phyloP scores from a whole-genome alignment of 179 eudicot species.

The Spergularia azorica region DNA sequence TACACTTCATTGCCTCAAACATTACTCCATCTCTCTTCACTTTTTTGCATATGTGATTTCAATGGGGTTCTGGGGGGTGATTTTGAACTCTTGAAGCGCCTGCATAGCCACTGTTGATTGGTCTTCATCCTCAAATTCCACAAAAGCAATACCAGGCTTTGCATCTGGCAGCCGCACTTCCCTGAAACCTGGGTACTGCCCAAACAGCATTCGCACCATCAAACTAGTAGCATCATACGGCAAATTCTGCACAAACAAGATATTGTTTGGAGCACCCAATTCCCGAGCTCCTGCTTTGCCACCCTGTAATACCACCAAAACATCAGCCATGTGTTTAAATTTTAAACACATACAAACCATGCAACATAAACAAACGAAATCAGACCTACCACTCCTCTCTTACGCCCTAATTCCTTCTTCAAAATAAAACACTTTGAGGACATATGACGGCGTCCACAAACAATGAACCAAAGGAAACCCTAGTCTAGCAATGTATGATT shows the following conservation, averaged over 20 bases:
- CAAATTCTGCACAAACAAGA: constrained; percentile 76
- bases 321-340: constrained; percentile 50
- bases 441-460: neutral
- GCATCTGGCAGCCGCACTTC: constrained; percentile 94
- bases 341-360: constrained; percentile 27
- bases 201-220: constrained; percentile 82
- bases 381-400: no score
- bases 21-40: constrained; percentile 20
- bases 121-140: constrained; percentile 82
- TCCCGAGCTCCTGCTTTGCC: constrained; percentile 62
- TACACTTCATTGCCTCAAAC: no score
- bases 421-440: constrained; percentile 4
- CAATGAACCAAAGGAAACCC: no score
- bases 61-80: constrained; percentile 82
- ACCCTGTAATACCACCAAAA: constrained; percentile 46
- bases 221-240: constrained; percentile 71
- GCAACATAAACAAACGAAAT: neutral
- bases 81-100: constrained; percentile 63
- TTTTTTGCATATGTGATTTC: constrained; percentile 82
- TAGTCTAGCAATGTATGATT: no score
- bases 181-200: constrained; percentile 86
- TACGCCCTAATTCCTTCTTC: no score
- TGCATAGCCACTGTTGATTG: constrained; percentile 85
- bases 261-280: constrained; percentile 66
- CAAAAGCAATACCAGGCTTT: constrained; percentile 95